A percentile compares a stretch with the other conserved stretches of the same genome.
Conservation (phyloP, 2,329 filamentous ascomycete genomes). For the Xylariaceae sp. region DNA sequence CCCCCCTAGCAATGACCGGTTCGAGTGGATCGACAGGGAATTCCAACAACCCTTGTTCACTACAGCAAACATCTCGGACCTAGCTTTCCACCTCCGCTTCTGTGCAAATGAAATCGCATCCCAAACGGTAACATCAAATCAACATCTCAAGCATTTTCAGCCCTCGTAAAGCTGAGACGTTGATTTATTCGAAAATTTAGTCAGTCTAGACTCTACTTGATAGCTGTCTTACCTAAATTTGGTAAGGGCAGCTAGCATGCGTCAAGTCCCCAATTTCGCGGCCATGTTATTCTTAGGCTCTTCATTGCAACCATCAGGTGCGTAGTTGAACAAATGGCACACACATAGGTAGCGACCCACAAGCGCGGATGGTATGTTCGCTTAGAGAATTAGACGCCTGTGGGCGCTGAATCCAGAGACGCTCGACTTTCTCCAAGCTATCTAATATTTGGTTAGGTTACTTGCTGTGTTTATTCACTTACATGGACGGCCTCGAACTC, state of each 20-base stretch:
- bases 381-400: slow-evolving; percentile 29
- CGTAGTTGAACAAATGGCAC: not conserved
- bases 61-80: slow-evolving; percentile 4
- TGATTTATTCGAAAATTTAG: slow-evolving; percentile 10
- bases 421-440: slow-evolving; percentile 2
- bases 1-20: slow-evolving; percentile 9
- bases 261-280: not conserved
- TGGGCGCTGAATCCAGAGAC: slow-evolving; percentile 6
- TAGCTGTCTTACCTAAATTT: slow-evolving; percentile 13
- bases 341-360: slow-evolving; percentile 15
- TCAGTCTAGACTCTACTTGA: slow-evolving; percentile 19
- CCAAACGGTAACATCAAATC: slow-evolving; percentile 21
- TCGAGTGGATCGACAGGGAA: slow-evolving; percentile 16
- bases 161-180: slow-evolving; percentile 16
- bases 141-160: slow-evolving; percentile 26
- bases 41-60: slow-evolving; percentile 19
- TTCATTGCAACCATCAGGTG: slow-evolving; percentile 5
- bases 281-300: slow-evolving; percentile 1
- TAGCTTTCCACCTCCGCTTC: slow-evolving; percentile 12
- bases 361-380: slow-evolving; percentile 24
- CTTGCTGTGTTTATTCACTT: too few relatives aligned
- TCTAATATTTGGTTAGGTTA: slow-evolving; percentile 11
- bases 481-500: too few relatives aligned
- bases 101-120: slow-evolving; percentile 8
- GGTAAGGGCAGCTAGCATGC: too few relatives aligned